Evolutionary conservation across 1,284 basidiomycete species (phyloP).

Genomic region (Rhodotorula sp.): DNA sequence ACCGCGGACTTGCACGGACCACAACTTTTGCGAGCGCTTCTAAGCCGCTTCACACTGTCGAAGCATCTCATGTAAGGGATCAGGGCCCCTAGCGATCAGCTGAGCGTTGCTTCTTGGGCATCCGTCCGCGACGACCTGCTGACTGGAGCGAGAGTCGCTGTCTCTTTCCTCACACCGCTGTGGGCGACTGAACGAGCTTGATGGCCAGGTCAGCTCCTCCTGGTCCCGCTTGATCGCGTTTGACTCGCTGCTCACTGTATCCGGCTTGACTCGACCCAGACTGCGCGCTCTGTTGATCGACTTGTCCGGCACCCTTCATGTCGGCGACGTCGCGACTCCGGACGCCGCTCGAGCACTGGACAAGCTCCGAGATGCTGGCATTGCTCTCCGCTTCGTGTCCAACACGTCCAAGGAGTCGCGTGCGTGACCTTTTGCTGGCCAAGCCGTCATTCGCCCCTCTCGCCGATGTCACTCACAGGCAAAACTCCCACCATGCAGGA

Average conservation of each 20-base stretch:
- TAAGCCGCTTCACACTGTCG: no score
- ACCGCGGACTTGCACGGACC: no score
- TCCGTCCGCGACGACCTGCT: no score
- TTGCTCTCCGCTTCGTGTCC: slow-evolving; percentile 63
- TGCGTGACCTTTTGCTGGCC: background rate
- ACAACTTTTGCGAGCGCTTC: no score
- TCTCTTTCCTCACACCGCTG: no score
- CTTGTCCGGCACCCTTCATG: slow-evolving; percentile 65
- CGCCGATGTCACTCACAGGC: background rate
- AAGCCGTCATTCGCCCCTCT: background rate
- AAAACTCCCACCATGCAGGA: background rate
- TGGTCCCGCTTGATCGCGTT: background rate
- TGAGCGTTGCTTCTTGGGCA: no score
- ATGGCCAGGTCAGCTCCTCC: background rate
- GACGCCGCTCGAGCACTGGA: slow-evolving; percentile 58
- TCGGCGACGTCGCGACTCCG: slow-evolving; percentile 57
- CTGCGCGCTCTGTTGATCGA: slow-evolving; percentile 61
- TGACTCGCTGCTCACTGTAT: background rate
- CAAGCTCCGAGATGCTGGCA: slow-evolving; percentile 53
- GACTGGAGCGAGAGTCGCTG: background rate
- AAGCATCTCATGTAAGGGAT: no score
- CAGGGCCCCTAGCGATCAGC: no score
- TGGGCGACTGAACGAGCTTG: no score
- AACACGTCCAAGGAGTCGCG: slow-evolving; percentile 59
- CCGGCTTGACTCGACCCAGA: background rate